These are phyloP conservation scores for Coniochaeta prunicola DNA, from an alignment of 2,329 filamentous ascomycete species.

Conservation along the genomic window DNA sequence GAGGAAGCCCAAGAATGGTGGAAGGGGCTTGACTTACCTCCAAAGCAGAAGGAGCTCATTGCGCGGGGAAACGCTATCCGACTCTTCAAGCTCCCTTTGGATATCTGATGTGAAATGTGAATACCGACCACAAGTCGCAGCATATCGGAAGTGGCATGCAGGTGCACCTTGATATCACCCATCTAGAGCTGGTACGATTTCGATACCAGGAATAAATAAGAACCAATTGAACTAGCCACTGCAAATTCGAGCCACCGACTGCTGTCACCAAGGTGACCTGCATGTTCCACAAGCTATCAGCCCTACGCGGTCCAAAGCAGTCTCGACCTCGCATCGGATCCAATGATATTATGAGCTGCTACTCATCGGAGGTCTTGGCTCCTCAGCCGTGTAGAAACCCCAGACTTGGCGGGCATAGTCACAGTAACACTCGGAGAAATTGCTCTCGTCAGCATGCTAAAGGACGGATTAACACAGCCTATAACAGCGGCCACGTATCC, in stretches of 20 bases:
- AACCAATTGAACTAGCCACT: too few species aligned
- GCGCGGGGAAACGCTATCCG: conserved; percentile 22
- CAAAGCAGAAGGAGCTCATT: conserved; percentile 18
- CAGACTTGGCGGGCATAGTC: not conserved
- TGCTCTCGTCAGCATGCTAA: not conserved
- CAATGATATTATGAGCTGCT: not conserved
- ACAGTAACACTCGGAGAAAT: not conserved
- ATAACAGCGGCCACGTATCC: too few species aligned
- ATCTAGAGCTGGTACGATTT: not conserved
- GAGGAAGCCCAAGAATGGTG: conserved; percentile 25
- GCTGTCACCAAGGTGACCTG: too few species aligned
- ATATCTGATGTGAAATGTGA: conserved; percentile 7
- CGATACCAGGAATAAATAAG: too few species aligned
- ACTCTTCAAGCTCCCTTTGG: conserved; percentile 24
- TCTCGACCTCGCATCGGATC: not conserved
- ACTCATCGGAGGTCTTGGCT: not conserved
- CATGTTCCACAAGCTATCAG: not conserved
- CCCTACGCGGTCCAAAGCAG: not conserved
- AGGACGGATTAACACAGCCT: not conserved
- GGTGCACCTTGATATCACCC: not conserved
- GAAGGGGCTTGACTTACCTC: conserved; percentile 19
- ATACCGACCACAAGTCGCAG: not conserved
- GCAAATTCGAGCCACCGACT: too few species aligned
- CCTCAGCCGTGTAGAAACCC: not conserved
- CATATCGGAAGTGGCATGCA: not conserved